Evolutionary conservation across 306 rosid species (phyloP).

Genomic region (Cotoneaster glaucophyllus): DNA sequence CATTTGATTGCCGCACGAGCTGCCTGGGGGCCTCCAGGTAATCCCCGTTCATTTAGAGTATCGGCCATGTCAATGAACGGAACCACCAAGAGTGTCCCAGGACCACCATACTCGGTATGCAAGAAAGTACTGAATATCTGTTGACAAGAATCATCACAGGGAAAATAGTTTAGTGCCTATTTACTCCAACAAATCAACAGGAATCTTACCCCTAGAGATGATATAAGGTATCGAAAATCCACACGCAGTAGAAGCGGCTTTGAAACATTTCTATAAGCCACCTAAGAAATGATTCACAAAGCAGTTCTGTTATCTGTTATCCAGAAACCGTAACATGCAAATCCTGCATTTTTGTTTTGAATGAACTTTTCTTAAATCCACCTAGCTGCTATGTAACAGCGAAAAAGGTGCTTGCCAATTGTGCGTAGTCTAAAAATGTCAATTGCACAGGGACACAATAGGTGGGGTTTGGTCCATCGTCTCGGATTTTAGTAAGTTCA

Average conservation of each 20-base stretch:
- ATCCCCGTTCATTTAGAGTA: slow-evolving; percentile 47
- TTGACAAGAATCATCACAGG: slow-evolving; percentile 3
- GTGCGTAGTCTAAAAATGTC: neutral
- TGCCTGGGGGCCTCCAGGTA: slow-evolving; percentile 88
- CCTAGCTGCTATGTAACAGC: neutral
- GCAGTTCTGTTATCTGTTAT: neutral
- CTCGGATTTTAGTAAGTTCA: neutral
- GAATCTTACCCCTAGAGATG: neutral
- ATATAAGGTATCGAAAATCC: neutral
- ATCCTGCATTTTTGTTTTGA: neutral
- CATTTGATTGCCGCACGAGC: slow-evolving; percentile 78
- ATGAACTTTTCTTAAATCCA: neutral
- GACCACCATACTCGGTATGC: slow-evolving; percentile 89
- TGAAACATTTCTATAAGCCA: neutral
- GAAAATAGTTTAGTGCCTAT: slow-evolving; percentile 5
- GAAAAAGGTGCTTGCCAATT: neutral
- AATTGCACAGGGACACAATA: too few relatives aligned
- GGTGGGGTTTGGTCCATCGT: neutral
- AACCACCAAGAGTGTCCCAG: slow-evolving; percentile 72
- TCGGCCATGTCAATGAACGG: slow-evolving; percentile 89
- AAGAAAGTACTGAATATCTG: slow-evolving; percentile 74
- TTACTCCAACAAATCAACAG: neutral
- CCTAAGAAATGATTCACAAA: neutral
- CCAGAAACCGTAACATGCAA: neutral
- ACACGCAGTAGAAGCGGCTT: neutral